These are phyloP conservation scores for Exophiala calicioides DNA, from an alignment of 2,329 filamentous ascomycete species.

Conservation along the genomic window DNA sequence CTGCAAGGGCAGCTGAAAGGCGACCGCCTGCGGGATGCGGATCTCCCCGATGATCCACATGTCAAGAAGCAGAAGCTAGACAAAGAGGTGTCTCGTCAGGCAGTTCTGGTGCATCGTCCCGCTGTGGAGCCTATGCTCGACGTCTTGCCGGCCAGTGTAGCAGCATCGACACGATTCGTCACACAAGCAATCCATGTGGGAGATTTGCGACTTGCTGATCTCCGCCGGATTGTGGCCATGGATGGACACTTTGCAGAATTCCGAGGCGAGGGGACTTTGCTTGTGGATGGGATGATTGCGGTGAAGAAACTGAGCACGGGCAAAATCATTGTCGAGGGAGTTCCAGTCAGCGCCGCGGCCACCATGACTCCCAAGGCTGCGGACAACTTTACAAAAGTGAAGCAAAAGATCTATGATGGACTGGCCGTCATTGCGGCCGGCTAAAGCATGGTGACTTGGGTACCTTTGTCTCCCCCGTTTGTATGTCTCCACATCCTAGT, in stretches of 20 bases:
- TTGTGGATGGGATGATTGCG: conserved; percentile 84
- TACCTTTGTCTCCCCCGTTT: not conserved
- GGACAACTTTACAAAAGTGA: conserved; percentile 80
- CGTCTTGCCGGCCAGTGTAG: conserved; percentile 60
- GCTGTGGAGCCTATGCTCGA: conserved; percentile 55
- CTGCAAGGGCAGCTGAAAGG: conserved; percentile 71
- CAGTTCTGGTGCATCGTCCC: not conserved
- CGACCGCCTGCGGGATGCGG: conserved; percentile 43
- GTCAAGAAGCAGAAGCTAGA: conserved; percentile 54
- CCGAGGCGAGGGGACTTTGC: conserved; percentile 83
- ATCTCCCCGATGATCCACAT: conserved; percentile 46
- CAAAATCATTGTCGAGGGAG: conserved; percentile 81
- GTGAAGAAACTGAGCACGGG: conserved; percentile 88
- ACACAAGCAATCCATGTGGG: conserved; percentile 92
- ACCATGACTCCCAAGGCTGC: conserved; percentile 52
- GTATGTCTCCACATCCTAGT: conserved; percentile 5
- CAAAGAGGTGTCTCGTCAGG: conserved; percentile 43
- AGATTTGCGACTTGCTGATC: conserved; percentile 83
- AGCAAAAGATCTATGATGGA: conserved; percentile 88
- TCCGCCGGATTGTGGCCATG: conserved; percentile 78
- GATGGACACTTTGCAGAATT: conserved; percentile 88
- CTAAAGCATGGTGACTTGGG: conserved; percentile 38
- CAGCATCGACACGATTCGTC: conserved; percentile 71
- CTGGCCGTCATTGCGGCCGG: conserved; percentile 83
- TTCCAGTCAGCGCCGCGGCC: conserved; percentile 57